Base-by-base conservation (phyloP, 768 basidiomycete genomes). In the Psilocybe cyanescens region DNA sequence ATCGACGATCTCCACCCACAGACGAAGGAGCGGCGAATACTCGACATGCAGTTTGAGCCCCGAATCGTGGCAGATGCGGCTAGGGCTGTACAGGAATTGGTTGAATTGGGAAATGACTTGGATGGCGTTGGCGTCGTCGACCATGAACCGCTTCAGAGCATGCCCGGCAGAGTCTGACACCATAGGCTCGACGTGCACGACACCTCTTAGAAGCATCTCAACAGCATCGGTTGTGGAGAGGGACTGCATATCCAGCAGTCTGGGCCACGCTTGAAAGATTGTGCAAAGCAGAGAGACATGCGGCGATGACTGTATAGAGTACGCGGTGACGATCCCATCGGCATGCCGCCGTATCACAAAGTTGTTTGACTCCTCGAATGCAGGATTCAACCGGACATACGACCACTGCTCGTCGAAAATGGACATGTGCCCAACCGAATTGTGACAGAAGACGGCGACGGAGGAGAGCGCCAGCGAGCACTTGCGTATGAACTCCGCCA, bases 361-460 rank as follows among this genome's bases (percentile, higher is more conserved):
- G 66, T 85, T 89, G 65, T 88, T 86, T 2, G 86, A 78, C 68
- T 95, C 91, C 65, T 94, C 88, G 69, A 87, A 85, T 0, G 84
- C 71, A 1, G 82, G 79, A 63, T 81, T 83, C 52, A 88, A 74
- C 49, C 87, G 85, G 17, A 84, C 79, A 55, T 83, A 78, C 0
- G 86, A 82, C 89, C 90, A 94, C 66, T 93, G 90, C 7, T 95
- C 91, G 60, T 97, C 95, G 58, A 94, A 88, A 31, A 96, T 79
- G 14, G 89, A 87, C 88, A 96, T 91, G 39, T 80, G 75, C 1
- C 91, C 91, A 6, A 93, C 85, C 3, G 81, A 71, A 58, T 86
- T 85, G 68, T 83, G 83, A 68, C 88, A 92, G 6, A 83, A 66
- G 3, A 75, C 76, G 0, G 88, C 84, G 48, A 95, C 81, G 44